A percentile compares a stretch with the other conserved stretches of the same genome.
Conservation (phyloP, 352 stramenopile species). For the Globisporangium parvum region DNA sequence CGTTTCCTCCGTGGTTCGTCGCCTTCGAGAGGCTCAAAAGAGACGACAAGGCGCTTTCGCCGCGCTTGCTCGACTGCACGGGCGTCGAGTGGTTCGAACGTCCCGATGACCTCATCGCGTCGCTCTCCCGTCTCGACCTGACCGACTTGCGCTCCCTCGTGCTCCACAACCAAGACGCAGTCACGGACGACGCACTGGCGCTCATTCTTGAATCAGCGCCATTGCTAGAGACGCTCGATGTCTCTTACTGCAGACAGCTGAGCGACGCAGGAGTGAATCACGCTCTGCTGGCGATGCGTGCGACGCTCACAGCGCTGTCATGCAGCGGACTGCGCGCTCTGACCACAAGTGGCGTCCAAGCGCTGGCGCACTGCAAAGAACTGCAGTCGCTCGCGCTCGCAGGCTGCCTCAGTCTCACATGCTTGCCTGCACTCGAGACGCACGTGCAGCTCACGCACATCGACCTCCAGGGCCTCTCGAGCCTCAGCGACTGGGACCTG, state of each 20-base stretch:
- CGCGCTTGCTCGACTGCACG: constrained; percentile 1
- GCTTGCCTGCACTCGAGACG: constrained; percentile 4
- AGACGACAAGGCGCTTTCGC: neutral
- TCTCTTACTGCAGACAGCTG: constrained; percentile 10
- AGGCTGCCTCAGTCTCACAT: constrained; percentile 10
- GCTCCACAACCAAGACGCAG: constrained; percentile 5
- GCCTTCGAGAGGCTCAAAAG: neutral
- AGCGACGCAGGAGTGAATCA: neutral
- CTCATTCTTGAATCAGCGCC: constrained; percentile 1
- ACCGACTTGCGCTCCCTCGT: constrained; percentile 1
- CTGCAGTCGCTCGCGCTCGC: constrained; percentile 15
- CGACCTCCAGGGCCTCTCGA: constrained; percentile 13
- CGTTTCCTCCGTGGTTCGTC: constrained; percentile 10
- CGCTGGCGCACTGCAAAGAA: constrained; percentile 5
- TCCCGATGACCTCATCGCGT: neutral
- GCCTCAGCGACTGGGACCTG: constrained; percentile 6
- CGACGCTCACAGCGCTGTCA: constrained; percentile 7
- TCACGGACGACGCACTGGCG: constrained; percentile 6
- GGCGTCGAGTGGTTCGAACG: constrained; percentile 9
- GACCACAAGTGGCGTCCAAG: constrained; percentile 1
- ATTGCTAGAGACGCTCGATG: constrained; percentile 1
- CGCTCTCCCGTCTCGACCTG: neutral
- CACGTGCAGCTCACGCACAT: constrained; percentile 6
- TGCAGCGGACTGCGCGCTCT: constrained; percentile 13
- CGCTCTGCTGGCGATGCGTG: neutral